A percentile compares a stretch with the other conserved stretches of the same genome.
These are phyloP conservation scores for Candida berthetii DNA, from an alignment of 805 yeast genomes.

Conservation along the genomic window DNA sequence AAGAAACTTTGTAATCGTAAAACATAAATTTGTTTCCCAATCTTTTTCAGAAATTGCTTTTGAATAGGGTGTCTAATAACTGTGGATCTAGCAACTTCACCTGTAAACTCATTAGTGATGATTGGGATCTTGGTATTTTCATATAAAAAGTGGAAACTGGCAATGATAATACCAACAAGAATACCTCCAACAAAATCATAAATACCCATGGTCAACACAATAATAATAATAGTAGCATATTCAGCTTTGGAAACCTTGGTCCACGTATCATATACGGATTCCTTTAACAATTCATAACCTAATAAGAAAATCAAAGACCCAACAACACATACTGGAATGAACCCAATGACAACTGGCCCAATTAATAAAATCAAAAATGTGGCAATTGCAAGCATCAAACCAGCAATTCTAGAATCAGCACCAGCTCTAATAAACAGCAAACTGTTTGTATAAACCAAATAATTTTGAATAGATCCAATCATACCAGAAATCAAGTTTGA, in stretches of 20 bases:
- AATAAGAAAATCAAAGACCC: slow-evolving; percentile 86
- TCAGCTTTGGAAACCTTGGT: slow-evolving; percentile 73
- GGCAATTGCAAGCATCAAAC: slow-evolving; percentile 79
- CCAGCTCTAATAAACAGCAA: slow-evolving; percentile 91
- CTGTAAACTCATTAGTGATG: slow-evolving; percentile 76
- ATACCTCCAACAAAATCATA: slow-evolving; percentile 95
- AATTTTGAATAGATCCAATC: slow-evolving; percentile 87
- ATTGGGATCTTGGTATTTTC: slow-evolving; percentile 85
- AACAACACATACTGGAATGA: slow-evolving; percentile 92
- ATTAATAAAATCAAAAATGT: slow-evolving; percentile 76
- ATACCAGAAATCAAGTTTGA: slow-evolving; percentile 83
- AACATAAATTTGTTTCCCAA: slow-evolving; percentile 87
- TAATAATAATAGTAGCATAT: slow-evolving; percentile 75
- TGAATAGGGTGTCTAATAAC: slow-evolving; percentile 89
- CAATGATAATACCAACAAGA: slow-evolving; percentile 81
- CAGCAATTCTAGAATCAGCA: slow-evolving; percentile 85
- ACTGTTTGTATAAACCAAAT: slow-evolving; percentile 90
- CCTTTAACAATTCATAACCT: slow-evolving; percentile 86
- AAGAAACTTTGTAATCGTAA: slow-evolving; percentile 82
- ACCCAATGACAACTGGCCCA: slow-evolving; percentile 92
- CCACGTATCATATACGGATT: slow-evolving; percentile 79
- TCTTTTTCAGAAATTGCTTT: slow-evolving; percentile 74
- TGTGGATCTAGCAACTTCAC: slow-evolving; percentile 85
- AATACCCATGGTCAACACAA: slow-evolving; percentile 92
- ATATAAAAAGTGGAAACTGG: slow-evolving; percentile 92